phyloP scores from a whole-genome alignment of 306 rosid species.

The Coriaria nepalensis region DNA sequence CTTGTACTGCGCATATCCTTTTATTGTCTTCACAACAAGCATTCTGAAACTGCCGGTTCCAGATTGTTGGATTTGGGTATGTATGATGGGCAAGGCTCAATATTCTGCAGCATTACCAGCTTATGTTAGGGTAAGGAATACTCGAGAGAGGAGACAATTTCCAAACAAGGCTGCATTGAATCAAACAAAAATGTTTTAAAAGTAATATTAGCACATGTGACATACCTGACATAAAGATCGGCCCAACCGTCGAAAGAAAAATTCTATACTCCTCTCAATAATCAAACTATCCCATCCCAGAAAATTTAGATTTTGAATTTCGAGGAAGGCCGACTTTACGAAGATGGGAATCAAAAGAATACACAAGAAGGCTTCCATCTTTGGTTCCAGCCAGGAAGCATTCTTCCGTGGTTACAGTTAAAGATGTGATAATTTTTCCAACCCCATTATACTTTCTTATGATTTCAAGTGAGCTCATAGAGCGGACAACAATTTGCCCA shows the following conservation, averaged over 20 bases:
- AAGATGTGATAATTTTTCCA: constrained; percentile 74
- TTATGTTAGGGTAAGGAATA: too few relatives aligned
- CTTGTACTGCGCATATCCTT: too few relatives aligned
- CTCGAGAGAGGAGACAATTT: too few relatives aligned
- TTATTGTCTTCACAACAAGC: too few relatives aligned
- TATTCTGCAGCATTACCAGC: neutral
- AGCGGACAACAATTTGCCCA: constrained; percentile 87
- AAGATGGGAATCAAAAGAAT: constrained; percentile 78
- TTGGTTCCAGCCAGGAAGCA: constrained; percentile 93
- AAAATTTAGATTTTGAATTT: constrained; percentile 38
- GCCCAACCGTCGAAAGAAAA: constrained; percentile 16
- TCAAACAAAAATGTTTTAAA: constrained; percentile 5
- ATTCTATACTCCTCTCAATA: constrained; percentile 18
- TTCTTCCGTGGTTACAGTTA: constrained; percentile 78
- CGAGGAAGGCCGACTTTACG: constrained; percentile 44
- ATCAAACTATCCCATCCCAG: constrained; percentile 21
- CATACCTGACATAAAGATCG: constrained; percentile 50
- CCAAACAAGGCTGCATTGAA: neutral
- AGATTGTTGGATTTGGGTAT: too few relatives aligned
- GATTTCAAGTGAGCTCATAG: constrained; percentile 84
- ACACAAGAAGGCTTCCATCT: constrained; percentile 83
- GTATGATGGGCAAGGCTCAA: neutral
- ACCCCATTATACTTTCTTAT: constrained; percentile 61
- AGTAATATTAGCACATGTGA: constrained; percentile 7
- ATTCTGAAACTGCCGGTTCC: too few relatives aligned